Conservation (phyloP, 225 moss, liverwort and hornwort genomes). For the Sphagnum tenellum region DNA sequence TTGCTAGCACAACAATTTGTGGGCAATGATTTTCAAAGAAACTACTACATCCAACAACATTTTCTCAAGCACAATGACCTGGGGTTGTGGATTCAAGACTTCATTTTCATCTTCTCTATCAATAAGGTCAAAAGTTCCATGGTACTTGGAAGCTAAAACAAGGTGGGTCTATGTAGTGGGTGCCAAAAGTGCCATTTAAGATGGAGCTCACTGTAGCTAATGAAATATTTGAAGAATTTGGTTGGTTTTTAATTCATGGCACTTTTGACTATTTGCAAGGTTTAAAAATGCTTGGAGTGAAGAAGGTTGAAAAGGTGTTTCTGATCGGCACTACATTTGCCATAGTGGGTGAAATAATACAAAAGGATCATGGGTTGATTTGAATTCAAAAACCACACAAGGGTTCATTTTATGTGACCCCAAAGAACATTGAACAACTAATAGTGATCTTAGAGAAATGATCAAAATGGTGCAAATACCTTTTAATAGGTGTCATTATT, state of each 20-base stretch:
- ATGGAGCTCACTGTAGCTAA: constrained; percentile 96
- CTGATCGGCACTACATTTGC: constrained; percentile 88
- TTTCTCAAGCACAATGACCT: constrained; percentile 96
- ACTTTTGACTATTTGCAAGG: constrained; percentile 98
- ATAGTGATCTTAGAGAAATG: constrained; percentile 82
- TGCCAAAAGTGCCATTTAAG: constrained; percentile 74
- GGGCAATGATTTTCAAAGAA: constrained; percentile 89
- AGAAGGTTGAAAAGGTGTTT: constrained; percentile 88
- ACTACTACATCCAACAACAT: constrained; percentile 77
- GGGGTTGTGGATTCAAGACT: constrained; percentile 98
- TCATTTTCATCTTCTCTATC: constrained; percentile 87
- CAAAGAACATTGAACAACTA: constrained; percentile 77
- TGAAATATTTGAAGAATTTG: constrained; percentile 94
- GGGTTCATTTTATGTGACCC: constrained; percentile 92
- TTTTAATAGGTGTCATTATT: constrained; percentile 77
- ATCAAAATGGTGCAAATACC: constrained; percentile 95
- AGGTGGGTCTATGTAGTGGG: constrained; percentile 86
- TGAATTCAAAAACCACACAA: constrained; percentile 92
- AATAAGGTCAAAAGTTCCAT: constrained; percentile 84
- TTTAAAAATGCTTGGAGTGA: constrained; percentile 96
- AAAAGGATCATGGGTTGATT: constrained; percentile 81
- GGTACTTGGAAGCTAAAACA: constrained; percentile 86
- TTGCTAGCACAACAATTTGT: constrained; percentile 83
- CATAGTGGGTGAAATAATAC: constrained; percentile 87
- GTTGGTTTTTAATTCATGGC: constrained; percentile 87